These are phyloP conservation scores for Penicillium angulare DNA, from an alignment of 495 filamentous ascomycete genomes.

Conservation along the genomic window DNA sequence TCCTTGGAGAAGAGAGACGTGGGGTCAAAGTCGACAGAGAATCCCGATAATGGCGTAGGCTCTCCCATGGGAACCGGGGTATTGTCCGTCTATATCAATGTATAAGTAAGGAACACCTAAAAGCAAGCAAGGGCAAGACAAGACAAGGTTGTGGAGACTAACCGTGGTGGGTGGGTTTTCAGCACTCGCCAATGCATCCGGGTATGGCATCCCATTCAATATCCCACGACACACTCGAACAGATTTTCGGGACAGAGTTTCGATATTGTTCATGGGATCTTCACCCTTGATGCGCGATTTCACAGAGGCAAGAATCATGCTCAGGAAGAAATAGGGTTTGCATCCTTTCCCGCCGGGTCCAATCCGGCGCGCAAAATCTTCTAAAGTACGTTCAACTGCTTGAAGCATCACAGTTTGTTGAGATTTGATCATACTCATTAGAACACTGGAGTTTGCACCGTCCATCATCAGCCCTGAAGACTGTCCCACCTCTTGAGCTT, in stretches of 20 bases:
- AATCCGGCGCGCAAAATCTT: slow-evolving; percentile 33
- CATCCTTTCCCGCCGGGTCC: slow-evolving; percentile 27
- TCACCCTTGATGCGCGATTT: slow-evolving; percentile 39
- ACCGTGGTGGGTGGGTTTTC: slow-evolving; percentile 11
- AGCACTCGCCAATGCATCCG: slow-evolving; percentile 19
- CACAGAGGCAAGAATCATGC: slow-evolving; percentile 32
- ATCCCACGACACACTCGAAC: slow-evolving; percentile 26
- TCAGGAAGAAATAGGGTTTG: slow-evolving; percentile 38
- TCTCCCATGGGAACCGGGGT: not conserved
- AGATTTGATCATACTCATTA: slow-evolving; percentile 37
- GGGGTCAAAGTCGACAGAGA: slow-evolving; percentile 29
- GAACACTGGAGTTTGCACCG: slow-evolving; percentile 21
- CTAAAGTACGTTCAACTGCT: slow-evolving; percentile 32
- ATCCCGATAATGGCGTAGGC: slow-evolving; percentile 16
- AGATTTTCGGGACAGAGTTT: slow-evolving; percentile 21
- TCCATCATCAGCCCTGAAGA: slow-evolving; percentile 12
- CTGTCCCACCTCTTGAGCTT: slow-evolving; percentile 28
- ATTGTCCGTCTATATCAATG: slow-evolving; percentile 10
- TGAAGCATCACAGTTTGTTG: slow-evolving; percentile 38
- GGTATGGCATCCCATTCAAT: slow-evolving; percentile 25
- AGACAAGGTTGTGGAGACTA: slow-evolving; percentile 3
- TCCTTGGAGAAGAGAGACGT: slow-evolving; percentile 23
- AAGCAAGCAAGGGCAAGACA: slow-evolving; percentile 1
- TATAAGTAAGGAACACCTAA: no score
- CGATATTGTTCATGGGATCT: slow-evolving; percentile 28